phyloP scores from a whole-genome alignment of 495 filamentous ascomycete genomes.

The Bacidia rubella region DNA sequence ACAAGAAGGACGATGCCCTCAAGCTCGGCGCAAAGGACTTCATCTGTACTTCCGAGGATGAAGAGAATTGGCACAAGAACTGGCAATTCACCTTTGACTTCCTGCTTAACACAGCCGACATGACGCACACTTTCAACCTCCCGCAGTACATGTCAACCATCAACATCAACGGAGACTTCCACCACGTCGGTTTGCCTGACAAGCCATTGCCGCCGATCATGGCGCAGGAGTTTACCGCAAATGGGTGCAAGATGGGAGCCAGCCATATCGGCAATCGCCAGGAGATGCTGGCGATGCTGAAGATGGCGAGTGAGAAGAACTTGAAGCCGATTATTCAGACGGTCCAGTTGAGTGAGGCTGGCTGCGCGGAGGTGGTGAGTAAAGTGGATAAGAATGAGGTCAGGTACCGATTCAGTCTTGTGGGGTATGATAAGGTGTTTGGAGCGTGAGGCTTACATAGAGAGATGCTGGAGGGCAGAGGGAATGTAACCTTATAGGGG shows the following conservation, averaged over 20 bases:
- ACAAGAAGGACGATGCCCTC: conserved; percentile 54
- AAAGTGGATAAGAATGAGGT: conserved; percentile 61
- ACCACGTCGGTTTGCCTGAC: conserved; percentile 75
- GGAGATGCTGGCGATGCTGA: conserved; percentile 74
- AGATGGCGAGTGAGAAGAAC: conserved; percentile 67
- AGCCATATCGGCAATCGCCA: conserved; percentile 69
- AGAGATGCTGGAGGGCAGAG: too few relatives aligned
- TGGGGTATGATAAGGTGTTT: conserved; percentile 52
- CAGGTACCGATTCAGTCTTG: conserved; percentile 51
- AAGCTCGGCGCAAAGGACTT: conserved; percentile 64
- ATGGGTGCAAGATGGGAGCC: conserved; percentile 67
- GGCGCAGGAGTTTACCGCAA: conserved; percentile 61
- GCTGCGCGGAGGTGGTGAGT: conserved; percentile 51
- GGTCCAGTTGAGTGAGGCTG: conserved; percentile 55
- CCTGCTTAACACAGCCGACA: conserved; percentile 60
- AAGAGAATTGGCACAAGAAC: conserved; percentile 39
- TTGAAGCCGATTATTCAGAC: conserved; percentile 74
- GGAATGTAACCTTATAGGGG: too few relatives aligned
- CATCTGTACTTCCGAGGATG: conserved; percentile 50
- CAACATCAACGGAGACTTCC: conserved; percentile 71
- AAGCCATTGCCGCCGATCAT: conserved; percentile 59
- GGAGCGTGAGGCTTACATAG: conserved; percentile 1
- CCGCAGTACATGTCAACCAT: conserved; percentile 61
- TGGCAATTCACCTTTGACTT: conserved; percentile 56
- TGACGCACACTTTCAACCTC: conserved; percentile 54